Evolutionary conservation across 352 stramenopile genomes (phyloP).

Genomic region (Pythium volutum): DNA sequence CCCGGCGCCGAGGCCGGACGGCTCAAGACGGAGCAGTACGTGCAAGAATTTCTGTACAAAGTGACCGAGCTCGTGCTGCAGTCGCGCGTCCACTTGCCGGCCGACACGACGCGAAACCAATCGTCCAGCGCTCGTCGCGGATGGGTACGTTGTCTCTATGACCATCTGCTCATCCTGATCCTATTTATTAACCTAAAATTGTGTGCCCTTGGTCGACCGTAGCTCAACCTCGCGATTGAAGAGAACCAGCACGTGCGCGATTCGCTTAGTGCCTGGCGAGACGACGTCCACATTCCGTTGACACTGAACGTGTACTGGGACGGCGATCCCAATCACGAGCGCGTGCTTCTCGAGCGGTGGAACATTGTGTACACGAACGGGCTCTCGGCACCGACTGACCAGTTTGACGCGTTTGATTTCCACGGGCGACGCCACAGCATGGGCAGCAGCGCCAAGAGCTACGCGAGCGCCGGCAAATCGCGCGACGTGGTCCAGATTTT

Average conservation of each 20-base stretch:
- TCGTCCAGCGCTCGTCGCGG: conserved; percentile 44
- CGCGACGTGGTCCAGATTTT: conserved; percentile 78
- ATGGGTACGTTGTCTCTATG: conserved; percentile 35
- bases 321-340: conserved; percentile 28
- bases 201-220: neutral
- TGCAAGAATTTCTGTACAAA: conserved; percentile 86
- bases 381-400: conserved; percentile 28
- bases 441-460: conserved; percentile 9
- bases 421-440: conserved; percentile 22
- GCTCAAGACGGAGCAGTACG: conserved; percentile 79
- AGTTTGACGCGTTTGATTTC: conserved; percentile 14
- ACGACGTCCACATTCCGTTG: conserved; percentile 68
- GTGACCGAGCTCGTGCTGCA: conserved; percentile 78
- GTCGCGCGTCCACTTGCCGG: conserved; percentile 69
- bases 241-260: conserved; percentile 67
- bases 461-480: conserved; percentile 26
- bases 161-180: no score
- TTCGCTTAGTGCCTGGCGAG: conserved; percentile 58
- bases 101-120: conserved; percentile 37
- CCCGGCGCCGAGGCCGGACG: conserved; percentile 41
- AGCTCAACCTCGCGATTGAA: conserved; percentile 87
- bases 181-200: no score
- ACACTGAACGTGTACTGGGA: conserved; percentile 71
- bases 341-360: conserved; percentile 76
- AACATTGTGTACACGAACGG: conserved; percentile 52